Percentiles rank a stretch among this genome's conserved stretches.
These are phyloP conservation scores for Hibiscus tridactylites DNA, from an alignment of 345 rosid genomes.

Conservation along the genomic window DNA sequence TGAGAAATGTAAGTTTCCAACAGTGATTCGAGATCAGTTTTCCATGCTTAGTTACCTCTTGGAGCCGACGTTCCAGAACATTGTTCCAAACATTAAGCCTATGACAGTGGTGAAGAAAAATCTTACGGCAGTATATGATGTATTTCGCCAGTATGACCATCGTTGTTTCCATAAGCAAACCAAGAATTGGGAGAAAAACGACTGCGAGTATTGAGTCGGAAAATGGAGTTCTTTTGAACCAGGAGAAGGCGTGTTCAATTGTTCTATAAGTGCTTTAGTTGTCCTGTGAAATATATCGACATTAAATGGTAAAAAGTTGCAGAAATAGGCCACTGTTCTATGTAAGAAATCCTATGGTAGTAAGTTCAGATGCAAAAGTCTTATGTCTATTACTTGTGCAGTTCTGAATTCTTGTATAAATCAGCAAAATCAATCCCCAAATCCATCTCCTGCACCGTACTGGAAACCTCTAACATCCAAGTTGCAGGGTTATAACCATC, in stretches of 20 bases:
- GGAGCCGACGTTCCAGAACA: slow-evolving; percentile 68
- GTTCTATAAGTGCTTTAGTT: slow-evolving; percentile 51
- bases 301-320: not conserved
- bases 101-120: slow-evolving; percentile 48
- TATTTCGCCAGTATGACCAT: slow-evolving; percentile 72
- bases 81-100: slow-evolving; percentile 53
- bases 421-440: slow-evolving; percentile 54
- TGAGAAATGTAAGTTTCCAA: not conserved
- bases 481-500: slow-evolving; percentile 83
- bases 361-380: not conserved
- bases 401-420: slow-evolving; percentile 49
- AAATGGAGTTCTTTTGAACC: slow-evolving; percentile 54
- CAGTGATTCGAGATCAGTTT: not conserved
- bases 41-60: slow-evolving; percentile 34
- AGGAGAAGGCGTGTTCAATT: slow-evolving; percentile 43
- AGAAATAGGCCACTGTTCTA: not conserved
- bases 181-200: slow-evolving; percentile 44
- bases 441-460: slow-evolving; percentile 45
- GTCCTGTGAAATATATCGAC: slow-evolving; percentile 30
- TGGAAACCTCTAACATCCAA: slow-evolving; percentile 75
- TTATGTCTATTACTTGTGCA: slow-evolving; percentile 21
- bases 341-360: no score
- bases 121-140: slow-evolving; percentile 59
- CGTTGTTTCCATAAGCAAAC: slow-evolving; percentile 80
- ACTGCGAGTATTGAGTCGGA: slow-evolving; percentile 40